A percentile compares a stretch with the other conserved stretches of the same genome.
Conservation (phyloP, 805 yeast genomes). For the Yarrowia phangngaensis region DNA sequence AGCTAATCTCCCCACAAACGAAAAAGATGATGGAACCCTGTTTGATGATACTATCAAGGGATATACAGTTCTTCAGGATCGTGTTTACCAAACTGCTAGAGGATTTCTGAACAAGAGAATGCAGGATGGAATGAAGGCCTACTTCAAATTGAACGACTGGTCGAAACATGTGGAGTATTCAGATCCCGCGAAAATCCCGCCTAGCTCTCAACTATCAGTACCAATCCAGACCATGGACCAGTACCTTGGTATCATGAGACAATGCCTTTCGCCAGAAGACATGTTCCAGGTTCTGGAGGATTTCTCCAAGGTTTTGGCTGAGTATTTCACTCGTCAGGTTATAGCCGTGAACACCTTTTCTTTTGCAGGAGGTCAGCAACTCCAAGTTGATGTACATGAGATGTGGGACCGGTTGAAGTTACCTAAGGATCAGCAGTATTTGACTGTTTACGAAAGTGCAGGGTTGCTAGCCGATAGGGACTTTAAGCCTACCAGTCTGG, state of each 20-base stretch:
- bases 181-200: slow-evolving; percentile 22
- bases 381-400: slow-evolving; percentile 38
- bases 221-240: slow-evolving; percentile 35
- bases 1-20: slow-evolving; percentile 24
- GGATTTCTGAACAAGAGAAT: slow-evolving; percentile 41
- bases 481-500: slow-evolving; percentile 2
- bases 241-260: slow-evolving; percentile 38
- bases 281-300: slow-evolving; percentile 34
- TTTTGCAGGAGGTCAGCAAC: slow-evolving; percentile 39
- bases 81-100: slow-evolving; percentile 37
- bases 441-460: slow-evolving; percentile 2
- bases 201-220: slow-evolving; percentile 34
- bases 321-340: slow-evolving; percentile 42
- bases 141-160: slow-evolving; percentile 41
- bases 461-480: slow-evolving; percentile 11
- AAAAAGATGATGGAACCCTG: slow-evolving; percentile 41
- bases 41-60: slow-evolving; percentile 46
- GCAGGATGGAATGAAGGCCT: slow-evolving; percentile 41
- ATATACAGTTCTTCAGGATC: slow-evolving; percentile 39
- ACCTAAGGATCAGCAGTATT: slow-evolving; percentile 8
- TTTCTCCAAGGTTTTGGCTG: slow-evolving; percentile 38
- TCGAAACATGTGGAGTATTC: slow-evolving; percentile 17
- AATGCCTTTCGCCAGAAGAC: slow-evolving; percentile 39
- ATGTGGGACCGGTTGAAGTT: slow-evolving; percentile 34
- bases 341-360: slow-evolving; percentile 43